A percentile compares a stretch with the other conserved stretches of the same genome.
Evolutionary conservation across 2,329 filamentous ascomycete genomes (phyloP).

Genomic region (Fulvia fulva): DNA sequence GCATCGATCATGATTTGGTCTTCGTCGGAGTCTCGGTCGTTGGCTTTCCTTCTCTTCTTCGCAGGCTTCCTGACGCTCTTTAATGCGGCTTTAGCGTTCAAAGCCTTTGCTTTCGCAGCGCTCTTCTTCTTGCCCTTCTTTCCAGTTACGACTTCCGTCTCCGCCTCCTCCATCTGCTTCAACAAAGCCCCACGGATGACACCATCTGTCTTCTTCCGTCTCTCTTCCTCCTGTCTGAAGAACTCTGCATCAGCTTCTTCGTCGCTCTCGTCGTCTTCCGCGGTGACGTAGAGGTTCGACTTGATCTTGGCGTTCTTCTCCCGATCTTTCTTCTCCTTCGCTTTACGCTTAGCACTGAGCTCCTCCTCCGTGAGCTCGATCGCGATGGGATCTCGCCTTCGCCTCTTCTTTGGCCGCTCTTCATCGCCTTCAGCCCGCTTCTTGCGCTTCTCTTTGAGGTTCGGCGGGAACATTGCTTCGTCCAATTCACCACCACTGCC

Average conservation of each 20-base stretch:
- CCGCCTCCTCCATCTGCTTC: slow-evolving; percentile 34
- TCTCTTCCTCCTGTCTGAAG: slow-evolving; percentile 69
- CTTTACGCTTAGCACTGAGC: slow-evolving; percentile 56
- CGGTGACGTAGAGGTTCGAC: slow-evolving; percentile 74
- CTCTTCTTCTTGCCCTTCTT: slow-evolving; percentile 23
- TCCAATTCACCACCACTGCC: slow-evolving; percentile 23
- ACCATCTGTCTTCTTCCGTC: slow-evolving; percentile 55
- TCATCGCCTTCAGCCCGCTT: slow-evolving; percentile 11
- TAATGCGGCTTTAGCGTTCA: slow-evolving; percentile 14
- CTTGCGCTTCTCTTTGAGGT: slow-evolving; percentile 26
- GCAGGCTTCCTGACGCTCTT: neutral
- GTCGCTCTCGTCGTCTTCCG: slow-evolving; percentile 87
- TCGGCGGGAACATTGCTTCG: slow-evolving; percentile 30
- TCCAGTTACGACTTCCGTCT: slow-evolving; percentile 28
- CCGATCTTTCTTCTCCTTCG: slow-evolving; percentile 63
- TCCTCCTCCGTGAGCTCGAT: slow-evolving; percentile 62
- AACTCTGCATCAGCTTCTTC: slow-evolving; percentile 69
- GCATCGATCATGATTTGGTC: slow-evolving; percentile 20
- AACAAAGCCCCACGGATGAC: slow-evolving; percentile 49
- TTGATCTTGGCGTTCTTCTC: slow-evolving; percentile 79
- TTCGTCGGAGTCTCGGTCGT: slow-evolving; percentile 21
- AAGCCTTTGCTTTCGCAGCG: slow-evolving; percentile 16
- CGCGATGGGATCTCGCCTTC: slow-evolving; percentile 42
- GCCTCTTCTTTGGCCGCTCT: slow-evolving; percentile 53
- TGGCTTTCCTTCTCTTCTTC: slow-evolving; percentile 7